Evolutionary conservation across 345 rosid genomes (phyloP).

Genomic region (Bruguiera sexangula): DNA sequence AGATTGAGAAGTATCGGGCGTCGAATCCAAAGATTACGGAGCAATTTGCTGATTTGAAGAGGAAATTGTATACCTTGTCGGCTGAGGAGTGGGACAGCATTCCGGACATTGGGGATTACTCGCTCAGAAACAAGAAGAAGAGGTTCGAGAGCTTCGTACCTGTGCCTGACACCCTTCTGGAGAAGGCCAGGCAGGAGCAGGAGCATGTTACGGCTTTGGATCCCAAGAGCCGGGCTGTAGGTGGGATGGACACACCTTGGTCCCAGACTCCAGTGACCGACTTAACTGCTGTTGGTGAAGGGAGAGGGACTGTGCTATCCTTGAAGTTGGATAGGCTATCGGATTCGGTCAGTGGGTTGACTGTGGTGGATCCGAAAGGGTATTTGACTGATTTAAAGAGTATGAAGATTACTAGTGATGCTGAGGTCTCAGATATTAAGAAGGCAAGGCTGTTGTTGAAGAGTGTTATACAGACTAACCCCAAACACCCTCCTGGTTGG

Average conservation of each 20-base stretch:
- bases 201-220: conserved; percentile 96
- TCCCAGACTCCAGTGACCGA: conserved; percentile 81
- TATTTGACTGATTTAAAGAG: conserved; percentile 89
- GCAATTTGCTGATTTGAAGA: conserved; percentile 91
- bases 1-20: conserved; percentile 85
- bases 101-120: conserved; percentile 88
- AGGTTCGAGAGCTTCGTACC: conserved; percentile 94
- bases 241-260: conserved; percentile 92
- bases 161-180: conserved; percentile 77
- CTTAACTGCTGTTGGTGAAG: conserved; percentile 91
- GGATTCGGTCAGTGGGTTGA: conserved; percentile 77
- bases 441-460: conserved; percentile 84
- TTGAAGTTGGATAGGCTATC: conserved; percentile 85
- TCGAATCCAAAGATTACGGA: conserved; percentile 90
- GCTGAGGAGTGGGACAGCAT: conserved; percentile 85
- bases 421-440: conserved; percentile 87
- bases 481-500: conserved; percentile 93
- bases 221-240: conserved; percentile 74
- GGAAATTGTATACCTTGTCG: conserved; percentile 65
- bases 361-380: conserved; percentile 93
- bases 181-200: conserved; percentile 90
- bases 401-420: conserved; percentile 95
- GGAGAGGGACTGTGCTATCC: conserved; percentile 90
- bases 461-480: conserved; percentile 84
- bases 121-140: conserved; percentile 79